Base-by-base conservation (phyloP, 305 asterid genomes). In the Petunia hybrid region DNA sequence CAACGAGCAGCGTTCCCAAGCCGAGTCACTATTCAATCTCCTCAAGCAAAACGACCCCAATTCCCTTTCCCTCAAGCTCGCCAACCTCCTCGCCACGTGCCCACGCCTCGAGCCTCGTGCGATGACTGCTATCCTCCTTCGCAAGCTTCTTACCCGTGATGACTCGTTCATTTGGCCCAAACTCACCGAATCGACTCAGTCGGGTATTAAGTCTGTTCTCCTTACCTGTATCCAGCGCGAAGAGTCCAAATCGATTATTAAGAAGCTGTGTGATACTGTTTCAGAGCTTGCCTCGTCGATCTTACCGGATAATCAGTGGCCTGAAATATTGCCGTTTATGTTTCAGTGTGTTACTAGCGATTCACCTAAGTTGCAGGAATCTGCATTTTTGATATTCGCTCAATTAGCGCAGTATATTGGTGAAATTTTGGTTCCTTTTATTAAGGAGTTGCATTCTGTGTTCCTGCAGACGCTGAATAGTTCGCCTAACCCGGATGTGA, bases 1-100 rank as follows among this genome's bases (percentile, higher is more conserved):
- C 57, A 74, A 83, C 79, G 83, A 83, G 69, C 83, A 80, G 36
- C 80, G 86, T 43, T 83, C 86, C 22, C 81, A 80, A 41, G 86
- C 86, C 10, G 86, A 83, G 40, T 46, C 82, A 8, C 53, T 83
- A 62, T 83, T 80, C 86, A 83, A 83, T 41, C 65, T 80, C 45
- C 46, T 80, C 78, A 83, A 83, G 55, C 80, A 81, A 45, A 79
- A 40, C 71, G 79, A 83, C 62, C 86, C 86, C 2, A 80, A 83
- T 60, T 62, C 81, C 16, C 83, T 83, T 7, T 38, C 77, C 2
- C 69, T 80, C 42, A 79, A 79, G 51, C 80, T 83, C 41, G 74
- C 83, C 7, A 82, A 83, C 43, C 69, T 80, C 8, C 81, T 83
- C 56, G 48, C 71, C 39, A 55, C 78, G 8, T 80, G 81, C 14